Base-by-base conservation (phyloP, 2,329 filamentous ascomycete genomes). In the Stagonosporopsis chrysanthemi region DNA sequence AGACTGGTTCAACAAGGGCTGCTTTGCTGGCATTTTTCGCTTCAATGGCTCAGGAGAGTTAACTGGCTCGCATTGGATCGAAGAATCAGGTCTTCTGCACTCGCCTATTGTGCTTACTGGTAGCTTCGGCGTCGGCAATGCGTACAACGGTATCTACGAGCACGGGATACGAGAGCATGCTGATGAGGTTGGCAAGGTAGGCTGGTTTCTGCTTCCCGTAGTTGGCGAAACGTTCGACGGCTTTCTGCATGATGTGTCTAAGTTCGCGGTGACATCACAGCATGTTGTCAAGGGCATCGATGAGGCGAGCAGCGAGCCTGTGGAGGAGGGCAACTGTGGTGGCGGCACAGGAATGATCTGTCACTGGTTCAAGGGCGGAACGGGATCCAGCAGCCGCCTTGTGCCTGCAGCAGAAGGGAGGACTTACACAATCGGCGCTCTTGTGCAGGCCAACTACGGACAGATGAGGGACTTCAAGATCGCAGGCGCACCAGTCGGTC, bases 341-440 rank as follows among this genome's bases (percentile, higher is more conserved):
- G 88, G 88, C 17, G 88, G 88, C n/a, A 87, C 86, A 0, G 87
- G 86, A 14, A 89, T 89, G 86, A 80, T 86, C 35, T 88, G 85
- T 66, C 85, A 88, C 65, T 82, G 82, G 61, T 88, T 86, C 77
- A 89, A 89, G 69, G 88, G 86, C 33, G 87, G 88, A 0, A 90
- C 87, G 0, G 87, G 87, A 1, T 86, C 82, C 0, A 83, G 83
- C 63, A 86, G 82, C 44, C 81, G 88, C 23, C 62, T 85, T 7
- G 80, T 89, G 0, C 67, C 71, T 4, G 66, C 61, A 6, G 64
- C 56, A 15, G 49, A 62, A 6, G 64, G 58, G 7, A 72, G 67
- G n/a, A 73, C 76, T 3, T 89, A 86, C 65, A 87, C 83, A 0
- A 79, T 90, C 19, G 88, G 79, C 0, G 86, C 83, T 1, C 77